A percentile compares a stretch with the other conserved stretches of the same genome.
These are phyloP conservation scores for Fonsecaea multimorphosa DNA, from an alignment of 2,329 filamentous ascomycete genomes.

Conservation along the genomic window DNA sequence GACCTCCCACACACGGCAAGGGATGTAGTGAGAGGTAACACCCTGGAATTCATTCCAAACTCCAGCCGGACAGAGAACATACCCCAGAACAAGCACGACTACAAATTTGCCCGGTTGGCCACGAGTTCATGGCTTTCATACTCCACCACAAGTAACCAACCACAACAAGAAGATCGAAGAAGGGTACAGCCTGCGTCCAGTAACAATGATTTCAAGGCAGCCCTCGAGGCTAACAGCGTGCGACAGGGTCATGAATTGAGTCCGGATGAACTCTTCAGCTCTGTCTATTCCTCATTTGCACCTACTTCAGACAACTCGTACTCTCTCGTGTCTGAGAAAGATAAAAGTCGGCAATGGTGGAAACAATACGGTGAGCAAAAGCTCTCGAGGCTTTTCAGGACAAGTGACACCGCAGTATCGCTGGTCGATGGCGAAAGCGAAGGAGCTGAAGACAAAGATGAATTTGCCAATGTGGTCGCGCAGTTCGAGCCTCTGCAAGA, in stretches of 20 bases:
- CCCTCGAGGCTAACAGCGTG: conserved; percentile 23
- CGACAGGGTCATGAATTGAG: conserved; percentile 11
- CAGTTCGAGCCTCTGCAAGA: conserved; percentile 48
- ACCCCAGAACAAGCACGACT: conserved; percentile 48
- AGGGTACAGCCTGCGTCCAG: conserved; percentile 12
- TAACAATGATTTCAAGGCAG: conserved; percentile 22
- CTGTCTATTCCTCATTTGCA: conserved; percentile 57
- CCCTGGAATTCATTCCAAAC: conserved; percentile 25
- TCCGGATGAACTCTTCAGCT: conserved; percentile 45
- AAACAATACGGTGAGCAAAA: conserved; percentile 49
- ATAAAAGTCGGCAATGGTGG: conserved; percentile 56
- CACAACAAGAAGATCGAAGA: conserved; percentile 17
- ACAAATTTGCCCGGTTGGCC: conserved; percentile 49
- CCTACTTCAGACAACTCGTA: conserved; percentile 54
- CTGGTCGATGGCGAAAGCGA: conserved; percentile 35
- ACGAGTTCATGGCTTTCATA: conserved; percentile 54
- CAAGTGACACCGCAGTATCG: conserved; percentile 4
- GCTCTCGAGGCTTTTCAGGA: conserved; percentile 38
- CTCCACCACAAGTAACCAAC: conserved; percentile 10
- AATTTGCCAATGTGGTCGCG: conserved; percentile 52
- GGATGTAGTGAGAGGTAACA: conserved; percentile 42
- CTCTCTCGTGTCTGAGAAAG: conserved; percentile 50
- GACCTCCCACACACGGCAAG: conserved; percentile 50
- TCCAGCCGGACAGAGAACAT: conserved; percentile 18
- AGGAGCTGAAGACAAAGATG: conserved; percentile 42